Evolutionary conservation across 2,329 filamentous ascomycete species (phyloP), one percentile per base, ranked within the genome.

Genomic region (Orbilia quercus): DNA sequence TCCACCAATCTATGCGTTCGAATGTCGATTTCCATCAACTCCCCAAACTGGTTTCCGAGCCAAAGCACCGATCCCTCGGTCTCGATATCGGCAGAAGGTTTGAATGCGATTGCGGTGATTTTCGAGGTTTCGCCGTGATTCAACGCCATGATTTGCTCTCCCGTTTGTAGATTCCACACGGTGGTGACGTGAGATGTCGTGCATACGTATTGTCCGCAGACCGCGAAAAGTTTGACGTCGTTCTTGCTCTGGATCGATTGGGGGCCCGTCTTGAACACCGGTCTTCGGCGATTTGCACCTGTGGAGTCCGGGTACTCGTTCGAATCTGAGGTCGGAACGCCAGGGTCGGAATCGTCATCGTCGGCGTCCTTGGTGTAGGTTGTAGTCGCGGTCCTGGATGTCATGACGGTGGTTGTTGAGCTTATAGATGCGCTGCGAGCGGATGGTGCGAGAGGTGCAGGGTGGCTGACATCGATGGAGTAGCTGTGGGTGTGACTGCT

Each of bases 1-100:
- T 85, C 84, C 12, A 91, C 84, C 48, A 96, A 84, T 36, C 85
- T 87, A 78, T 93, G 89, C 0, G 88, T 89, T 1, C 84, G 82
- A 62, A 98, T 87, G 79, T 99, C 93, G 47, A 96, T 86, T 81
- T 99, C 95, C 79, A 93, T 87, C 40, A 99, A 84, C 75, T 99
- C 95, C 51, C 95, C 95, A 5, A 87, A 84, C 76, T 90, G 96
- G 45, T 90, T 97, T 6, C 95, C 95, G 31, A 98, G 86, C 95
- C 95, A 99, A 22, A 99, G 77, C 12, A 88, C 85, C 60, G 86
- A 85, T 4, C 92, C 94, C 80, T 98, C 94, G 50, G 93, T 88
- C 69, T 91, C 87, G 0, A 94, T 86, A 75, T 90, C 87, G 1
- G 85, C 83, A 0, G 89, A 90, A 1, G 94, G 92, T 79, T 96